A percentile compares a stretch with the other conserved stretches of the same genome.
Evolutionary conservation across 2,329 filamentous ascomycete genomes (phyloP).

Genomic region (Pseudogymnoascus sp.): DNA sequence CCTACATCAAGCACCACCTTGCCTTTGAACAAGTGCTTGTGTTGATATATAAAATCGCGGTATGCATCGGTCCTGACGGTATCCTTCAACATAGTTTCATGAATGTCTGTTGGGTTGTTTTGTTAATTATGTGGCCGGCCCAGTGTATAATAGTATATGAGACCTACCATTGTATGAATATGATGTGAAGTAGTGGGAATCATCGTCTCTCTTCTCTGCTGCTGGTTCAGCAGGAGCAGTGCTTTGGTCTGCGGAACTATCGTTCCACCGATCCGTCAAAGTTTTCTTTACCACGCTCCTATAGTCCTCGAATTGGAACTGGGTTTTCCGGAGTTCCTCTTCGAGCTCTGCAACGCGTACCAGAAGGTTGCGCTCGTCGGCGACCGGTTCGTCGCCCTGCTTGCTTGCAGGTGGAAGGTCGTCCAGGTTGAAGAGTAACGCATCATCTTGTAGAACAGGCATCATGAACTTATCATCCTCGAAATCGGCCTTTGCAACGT

Average conservation of each 20-base stretch:
- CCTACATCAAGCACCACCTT: constrained; percentile 89
- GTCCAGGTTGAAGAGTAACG: constrained; percentile 77
- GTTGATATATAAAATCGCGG: constrained; percentile 87
- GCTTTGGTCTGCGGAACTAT: constrained; percentile 23
- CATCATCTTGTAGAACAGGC: constrained; percentile 82
- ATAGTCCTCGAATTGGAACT: constrained; percentile 33
- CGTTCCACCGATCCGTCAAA: constrained; percentile 32
- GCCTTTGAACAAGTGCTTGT: constrained; percentile 77
- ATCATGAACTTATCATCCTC: constrained; percentile 74
- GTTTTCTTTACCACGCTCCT: constrained; percentile 32
- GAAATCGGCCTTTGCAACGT: constrained; percentile 55
- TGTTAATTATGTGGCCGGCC: neutral
- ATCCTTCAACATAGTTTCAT: constrained; percentile 94
- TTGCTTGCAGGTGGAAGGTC: constrained; percentile 51
- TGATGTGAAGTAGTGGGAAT: constrained; percentile 54
- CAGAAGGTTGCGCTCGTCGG: constrained; percentile 25
- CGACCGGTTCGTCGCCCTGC: constrained; percentile 23
- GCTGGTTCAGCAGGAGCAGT: constrained; percentile 38
- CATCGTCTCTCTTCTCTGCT: constrained; percentile 44
- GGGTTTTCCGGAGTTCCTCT: constrained; percentile 31
- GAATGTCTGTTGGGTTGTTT: constrained; percentile 58
- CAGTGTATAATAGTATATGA: neutral
- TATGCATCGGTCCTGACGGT: constrained; percentile 82
- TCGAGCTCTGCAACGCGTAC: constrained; percentile 31
- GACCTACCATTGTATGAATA: constrained; percentile 56